A percentile compares a stretch with the other conserved stretches of the same genome.
Conservation (phyloP, 768 basidiomycete genomes). For the Pleurotus salmoneostramineus region DNA sequence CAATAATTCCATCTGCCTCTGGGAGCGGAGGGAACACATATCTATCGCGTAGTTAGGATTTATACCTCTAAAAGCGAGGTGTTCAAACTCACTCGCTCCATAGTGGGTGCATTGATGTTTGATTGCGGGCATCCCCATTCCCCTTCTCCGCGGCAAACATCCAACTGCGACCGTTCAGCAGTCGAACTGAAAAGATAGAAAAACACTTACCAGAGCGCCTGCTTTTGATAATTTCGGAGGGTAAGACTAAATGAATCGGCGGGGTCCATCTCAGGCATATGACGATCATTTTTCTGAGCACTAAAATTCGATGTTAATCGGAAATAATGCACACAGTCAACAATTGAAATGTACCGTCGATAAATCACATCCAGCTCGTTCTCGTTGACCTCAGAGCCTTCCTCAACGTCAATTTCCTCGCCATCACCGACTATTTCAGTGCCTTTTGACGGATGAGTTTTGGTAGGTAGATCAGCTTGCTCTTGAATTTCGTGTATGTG, state of each 20-base stretch:
- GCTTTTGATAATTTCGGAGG: slow-evolving; percentile 88
- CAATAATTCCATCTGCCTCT: slow-evolving; percentile 51
- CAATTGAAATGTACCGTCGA: slow-evolving; percentile 51
- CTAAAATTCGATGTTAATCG: slow-evolving; percentile 31
- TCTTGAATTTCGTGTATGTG: background rate
- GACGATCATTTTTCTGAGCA: slow-evolving; percentile 77
- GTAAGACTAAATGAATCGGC: slow-evolving; percentile 69
- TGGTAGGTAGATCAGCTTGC: slow-evolving; percentile 15
- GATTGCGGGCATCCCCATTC: slow-evolving; percentile 62
- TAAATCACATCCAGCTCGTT: slow-evolving; percentile 84
- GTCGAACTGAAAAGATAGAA: background rate
- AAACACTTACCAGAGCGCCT: slow-evolving; percentile 67
- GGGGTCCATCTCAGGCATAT: slow-evolving; percentile 81
- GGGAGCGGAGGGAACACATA: slow-evolving; percentile 71
- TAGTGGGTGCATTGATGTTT: slow-evolving; percentile 81
- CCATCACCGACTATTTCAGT: slow-evolving; percentile 77
- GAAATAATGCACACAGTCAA: background rate
- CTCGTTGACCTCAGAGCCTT: slow-evolving; percentile 76
- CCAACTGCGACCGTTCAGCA: slow-evolving; percentile 54
- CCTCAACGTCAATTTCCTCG: slow-evolving; percentile 82
- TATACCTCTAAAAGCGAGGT: background rate
- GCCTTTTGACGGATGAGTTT: slow-evolving; percentile 8
- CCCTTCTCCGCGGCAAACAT: slow-evolving; percentile 87
- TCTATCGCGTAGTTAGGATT: slow-evolving; percentile 33
- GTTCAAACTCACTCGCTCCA: slow-evolving; percentile 77